phyloP scores from a whole-genome alignment of 1,284 basidiomycete genomes.

The Sporisorium reilianum region DNA sequence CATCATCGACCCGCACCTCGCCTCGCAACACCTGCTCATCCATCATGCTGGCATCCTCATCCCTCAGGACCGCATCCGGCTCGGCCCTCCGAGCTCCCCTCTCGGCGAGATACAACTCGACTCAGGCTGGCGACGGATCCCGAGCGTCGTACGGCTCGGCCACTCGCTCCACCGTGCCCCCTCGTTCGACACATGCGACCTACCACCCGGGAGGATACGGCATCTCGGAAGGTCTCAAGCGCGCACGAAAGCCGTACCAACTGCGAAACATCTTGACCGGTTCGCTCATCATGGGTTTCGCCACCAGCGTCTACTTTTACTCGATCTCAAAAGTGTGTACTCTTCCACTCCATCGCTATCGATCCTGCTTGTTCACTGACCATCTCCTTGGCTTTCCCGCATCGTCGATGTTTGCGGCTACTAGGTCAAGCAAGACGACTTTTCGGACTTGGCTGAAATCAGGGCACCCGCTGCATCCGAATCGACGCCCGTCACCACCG shows the following conservation, averaged over 20 bases:
- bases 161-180: slow-evolving; percentile 43
- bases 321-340: slow-evolving; percentile 75
- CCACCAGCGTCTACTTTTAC: slow-evolving; percentile 87
- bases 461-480: slow-evolving; percentile 33
- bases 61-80: slow-evolving; percentile 12
- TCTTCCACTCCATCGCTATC: background rate
- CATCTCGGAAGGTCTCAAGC: slow-evolving; percentile 74
- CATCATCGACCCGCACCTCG: slow-evolving; percentile 1
- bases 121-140: slow-evolving; percentile 26
- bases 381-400: background rate
- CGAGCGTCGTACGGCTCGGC: slow-evolving; percentile 27
- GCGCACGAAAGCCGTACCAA: slow-evolving; percentile 86
- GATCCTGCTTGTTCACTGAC: no score
- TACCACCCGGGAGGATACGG: slow-evolving; percentile 61
- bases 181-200: slow-evolving; percentile 52
- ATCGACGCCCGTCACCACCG: slow-evolving; percentile 39
- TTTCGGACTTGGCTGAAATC: slow-evolving; percentile 57
- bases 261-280: slow-evolving; percentile 85
- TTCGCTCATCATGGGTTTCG: slow-evolving; percentile 78
- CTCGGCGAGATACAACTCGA: slow-evolving; percentile 31
- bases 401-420: no score
- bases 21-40: background rate
- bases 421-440: slow-evolving; percentile 66
- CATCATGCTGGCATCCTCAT: slow-evolving; percentile 20
- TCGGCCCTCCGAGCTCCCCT: slow-evolving; percentile 7